Conservation (phyloP, 1,284 basidiomycete species). For the Heterobasidion occidentale region DNA sequence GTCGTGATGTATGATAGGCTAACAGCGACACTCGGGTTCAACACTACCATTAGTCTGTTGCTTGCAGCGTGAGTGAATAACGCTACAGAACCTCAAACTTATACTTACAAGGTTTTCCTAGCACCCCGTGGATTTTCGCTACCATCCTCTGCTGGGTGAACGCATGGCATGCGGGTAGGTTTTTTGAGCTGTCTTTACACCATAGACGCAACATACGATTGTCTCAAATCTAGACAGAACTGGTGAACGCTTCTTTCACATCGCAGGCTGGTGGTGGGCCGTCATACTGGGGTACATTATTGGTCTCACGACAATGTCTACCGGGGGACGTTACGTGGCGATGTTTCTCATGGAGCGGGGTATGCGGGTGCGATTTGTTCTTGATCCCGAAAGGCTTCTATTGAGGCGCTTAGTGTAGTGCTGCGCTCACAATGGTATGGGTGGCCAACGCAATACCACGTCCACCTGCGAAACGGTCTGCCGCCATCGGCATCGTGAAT, state of each 20-base stretch:
- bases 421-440: slow-evolving; percentile 55
- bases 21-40: slow-evolving; percentile 59
- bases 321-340: slow-evolving; percentile 53
- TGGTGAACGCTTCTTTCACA: slow-evolving; percentile 65
- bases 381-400: too few species aligned
- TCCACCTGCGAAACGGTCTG: slow-evolving; percentile 52
- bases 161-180: slow-evolving; percentile 58
- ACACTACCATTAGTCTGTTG: slow-evolving; percentile 49
- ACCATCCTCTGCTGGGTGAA: slow-evolving; percentile 47
- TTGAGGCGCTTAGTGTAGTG: slow-evolving; percentile 24
- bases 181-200: background rate
- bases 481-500: slow-evolving; percentile 36
- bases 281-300: slow-evolving; percentile 59
- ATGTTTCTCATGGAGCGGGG: background rate
- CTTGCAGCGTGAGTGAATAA: slow-evolving; percentile 48
- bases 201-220: background rate
- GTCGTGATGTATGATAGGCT: slow-evolving; percentile 28
- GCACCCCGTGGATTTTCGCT: slow-evolving; percentile 59
- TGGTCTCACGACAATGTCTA: slow-evolving; percentile 43
- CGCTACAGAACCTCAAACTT: background rate
- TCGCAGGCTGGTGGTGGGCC: slow-evolving; percentile 51
- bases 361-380: background rate
- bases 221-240: slow-evolving; percentile 33
- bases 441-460: slow-evolving; percentile 54
- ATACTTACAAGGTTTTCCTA: slow-evolving; percentile 15